Evolutionary conservation across 1,139 yeast genomes (phyloP), one percentile per base, ranked within the genome.

Genomic region (Saccharomyces hybrid): DNA sequence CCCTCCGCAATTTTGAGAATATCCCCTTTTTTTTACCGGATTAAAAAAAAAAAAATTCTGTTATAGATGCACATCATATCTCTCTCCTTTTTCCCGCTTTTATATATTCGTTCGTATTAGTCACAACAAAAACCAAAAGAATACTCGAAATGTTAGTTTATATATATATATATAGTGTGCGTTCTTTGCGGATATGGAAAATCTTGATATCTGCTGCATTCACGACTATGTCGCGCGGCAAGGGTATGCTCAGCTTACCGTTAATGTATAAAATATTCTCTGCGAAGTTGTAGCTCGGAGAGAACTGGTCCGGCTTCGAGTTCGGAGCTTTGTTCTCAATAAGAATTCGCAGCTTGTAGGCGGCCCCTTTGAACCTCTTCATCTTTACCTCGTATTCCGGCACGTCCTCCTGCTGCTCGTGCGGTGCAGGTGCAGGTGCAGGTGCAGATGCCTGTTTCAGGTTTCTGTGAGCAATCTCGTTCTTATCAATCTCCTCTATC

Each of bases 1-100:
- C 66, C 90, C 89, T 46, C 82, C 86, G 13, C 71, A 70, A 11
- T 28, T 26, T 23, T 16, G 31, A 30, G 32, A 27, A 6, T 47
- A 27, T 28, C 14, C 23, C 23, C 23, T 38, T 41, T 16, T 28
- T 7, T 26, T 26, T 16, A 49, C 27, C 23, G 23, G 47, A 20
- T 48, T 44, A 23, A 30, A 47, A 5, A 20, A 11, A 50, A 23
- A 13, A 25, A 23, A 20, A 49, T 34, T 49, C 31, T 27, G 31
- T 46, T 46, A 46, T 46, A 38, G 25, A 38, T 38, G 44, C 16
- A 16, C 16, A 6, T 28, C 23, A 28, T 31, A 4, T 38, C 5
- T 25, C 48, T 46, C 31, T 11, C 26, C 4, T 14, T 48, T 31
- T 48, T 31, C 20, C 20, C 20, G 5, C 20, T 13, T 31, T 31